phyloP scores from a whole-genome alignment of 257 asterid species.

The Haberlea rhodopensis region DNA sequence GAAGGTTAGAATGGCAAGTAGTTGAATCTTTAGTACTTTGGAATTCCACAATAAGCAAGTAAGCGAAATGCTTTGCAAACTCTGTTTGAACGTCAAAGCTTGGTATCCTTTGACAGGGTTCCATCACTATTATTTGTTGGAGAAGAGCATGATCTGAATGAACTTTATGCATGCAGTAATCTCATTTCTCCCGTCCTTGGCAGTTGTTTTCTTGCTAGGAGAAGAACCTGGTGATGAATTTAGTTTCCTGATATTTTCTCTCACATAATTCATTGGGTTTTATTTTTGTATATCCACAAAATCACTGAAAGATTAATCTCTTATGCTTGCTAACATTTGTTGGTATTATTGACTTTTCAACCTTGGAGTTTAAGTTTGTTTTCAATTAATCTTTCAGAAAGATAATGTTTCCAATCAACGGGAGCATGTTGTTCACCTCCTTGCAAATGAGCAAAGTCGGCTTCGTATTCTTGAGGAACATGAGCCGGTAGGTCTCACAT shows the following conservation, averaged over 20 bases:
- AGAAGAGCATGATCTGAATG: no score
- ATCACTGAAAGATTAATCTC: constrained; percentile 15
- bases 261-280: constrained; percentile 5
- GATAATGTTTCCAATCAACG: constrained; percentile 92
- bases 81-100: no score
- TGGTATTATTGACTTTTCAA: constrained; percentile 3
- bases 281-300: neutral
- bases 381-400: constrained; percentile 50
- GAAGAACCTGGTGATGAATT: no score
- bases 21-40: no score
- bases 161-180: no score
- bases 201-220: no score
- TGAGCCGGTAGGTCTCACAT: constrained; percentile 68
- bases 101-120: no score
- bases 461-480: constrained; percentile 73
- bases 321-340: constrained; percentile 11
- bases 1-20: no score
- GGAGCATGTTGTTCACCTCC: constrained; percentile 88
- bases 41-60: no score
- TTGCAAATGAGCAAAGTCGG: constrained; percentile 91
- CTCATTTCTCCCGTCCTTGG: no score
- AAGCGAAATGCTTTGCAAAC: no score
- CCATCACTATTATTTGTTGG: no score
- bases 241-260: neutral
- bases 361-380: constrained; percentile 17